Percentiles rank a stretch among this genome's conserved stretches.
These are phyloP conservation scores for Ascomycota sp. DNA, from an alignment of 2,329 filamentous ascomycete species.

Conservation along the genomic window DNA sequence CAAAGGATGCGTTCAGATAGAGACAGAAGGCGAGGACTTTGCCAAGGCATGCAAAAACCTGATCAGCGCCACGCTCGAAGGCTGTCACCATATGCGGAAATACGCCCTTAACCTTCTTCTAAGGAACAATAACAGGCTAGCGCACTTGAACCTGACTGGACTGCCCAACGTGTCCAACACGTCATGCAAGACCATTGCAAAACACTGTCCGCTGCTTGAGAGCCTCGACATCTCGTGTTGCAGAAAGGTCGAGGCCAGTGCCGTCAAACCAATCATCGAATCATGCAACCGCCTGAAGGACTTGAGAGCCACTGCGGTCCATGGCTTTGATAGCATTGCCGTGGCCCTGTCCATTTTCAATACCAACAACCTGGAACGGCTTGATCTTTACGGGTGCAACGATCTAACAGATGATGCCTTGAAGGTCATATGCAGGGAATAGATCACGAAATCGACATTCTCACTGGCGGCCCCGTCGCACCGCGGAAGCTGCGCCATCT, in stretches of 20 bases:
- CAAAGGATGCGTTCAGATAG: constrained; percentile 73
- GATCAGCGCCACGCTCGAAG: constrained; percentile 72
- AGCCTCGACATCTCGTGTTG: constrained; percentile 87
- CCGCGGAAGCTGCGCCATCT: constrained; percentile 66
- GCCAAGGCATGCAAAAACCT: constrained; percentile 75
- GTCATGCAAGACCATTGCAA: constrained; percentile 69
- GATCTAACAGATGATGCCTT: constrained; percentile 61
- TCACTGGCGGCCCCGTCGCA: constrained; percentile 58
- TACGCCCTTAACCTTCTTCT: constrained; percentile 62
- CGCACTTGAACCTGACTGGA: constrained; percentile 74
- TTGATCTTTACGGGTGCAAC: constrained; percentile 62
- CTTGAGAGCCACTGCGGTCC: constrained; percentile 62
- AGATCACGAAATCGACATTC: constrained; percentile 58
- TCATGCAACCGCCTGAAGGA: constrained; percentile 57
- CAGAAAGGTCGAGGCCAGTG: constrained; percentile 59
- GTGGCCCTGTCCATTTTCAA: constrained; percentile 58
- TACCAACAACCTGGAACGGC: constrained; percentile 62
- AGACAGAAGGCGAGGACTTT: constrained; percentile 56
- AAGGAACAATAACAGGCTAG: constrained; percentile 50
- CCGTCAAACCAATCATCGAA: constrained; percentile 51
- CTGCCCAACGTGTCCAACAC: constrained; percentile 61
- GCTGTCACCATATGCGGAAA: constrained; percentile 65
- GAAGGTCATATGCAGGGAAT: constrained; percentile 53
- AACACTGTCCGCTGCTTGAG: constrained; percentile 65
- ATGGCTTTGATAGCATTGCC: constrained; percentile 53